phyloP scores from a whole-genome alignment of 2,329 filamentous ascomycete species.

The Neofusicoccum kwambonambiense region DNA sequence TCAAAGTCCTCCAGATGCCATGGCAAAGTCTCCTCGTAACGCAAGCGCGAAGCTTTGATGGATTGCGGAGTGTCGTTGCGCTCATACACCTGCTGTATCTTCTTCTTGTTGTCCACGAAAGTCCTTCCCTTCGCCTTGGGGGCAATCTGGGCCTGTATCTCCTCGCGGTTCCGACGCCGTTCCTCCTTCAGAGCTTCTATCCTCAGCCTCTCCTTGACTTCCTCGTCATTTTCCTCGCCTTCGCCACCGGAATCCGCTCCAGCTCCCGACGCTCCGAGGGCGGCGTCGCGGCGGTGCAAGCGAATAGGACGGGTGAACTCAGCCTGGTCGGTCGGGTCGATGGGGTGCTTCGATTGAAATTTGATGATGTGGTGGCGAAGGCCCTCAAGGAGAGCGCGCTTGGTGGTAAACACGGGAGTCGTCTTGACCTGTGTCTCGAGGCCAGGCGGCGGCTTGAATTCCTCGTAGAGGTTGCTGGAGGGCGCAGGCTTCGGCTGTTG shows the following conservation, averaged over 20 bases:
- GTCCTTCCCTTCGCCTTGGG: constrained; percentile 61
- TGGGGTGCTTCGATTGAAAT: constrained; percentile 63
- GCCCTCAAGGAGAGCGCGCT: constrained; percentile 73
- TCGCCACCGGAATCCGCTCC: constrained; percentile 36
- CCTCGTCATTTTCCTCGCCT: constrained; percentile 62
- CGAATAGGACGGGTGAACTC: constrained; percentile 87
- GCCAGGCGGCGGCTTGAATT: constrained; percentile 4
- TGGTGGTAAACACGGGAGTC: constrained; percentile 51
- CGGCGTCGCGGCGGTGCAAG: constrained; percentile 79
- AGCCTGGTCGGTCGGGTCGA: constrained; percentile 70
- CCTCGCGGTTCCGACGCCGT: constrained; percentile 78
- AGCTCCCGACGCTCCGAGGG: constrained; percentile 49
- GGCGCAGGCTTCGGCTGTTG: constrained; percentile 1
- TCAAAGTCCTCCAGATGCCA: constrained; percentile 98
- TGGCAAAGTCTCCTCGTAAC: constrained; percentile 92
- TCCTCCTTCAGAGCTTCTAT: constrained; percentile 65
- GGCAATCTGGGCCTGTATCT: constrained; percentile 89
- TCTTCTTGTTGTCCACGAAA: constrained; percentile 71
- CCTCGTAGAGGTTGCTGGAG: constrained; percentile 2
- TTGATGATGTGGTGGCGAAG: constrained; percentile 86
- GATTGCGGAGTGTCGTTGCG: constrained; percentile 75
- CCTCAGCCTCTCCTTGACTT: constrained; percentile 62
- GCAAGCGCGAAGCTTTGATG: constrained; percentile 60
- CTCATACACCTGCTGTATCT: constrained; percentile 80
- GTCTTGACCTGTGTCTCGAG: neutral